Evolutionary conservation across 2,329 filamentous ascomycete species (phyloP).

Genomic region (Dactylellina parvicollis): DNA sequence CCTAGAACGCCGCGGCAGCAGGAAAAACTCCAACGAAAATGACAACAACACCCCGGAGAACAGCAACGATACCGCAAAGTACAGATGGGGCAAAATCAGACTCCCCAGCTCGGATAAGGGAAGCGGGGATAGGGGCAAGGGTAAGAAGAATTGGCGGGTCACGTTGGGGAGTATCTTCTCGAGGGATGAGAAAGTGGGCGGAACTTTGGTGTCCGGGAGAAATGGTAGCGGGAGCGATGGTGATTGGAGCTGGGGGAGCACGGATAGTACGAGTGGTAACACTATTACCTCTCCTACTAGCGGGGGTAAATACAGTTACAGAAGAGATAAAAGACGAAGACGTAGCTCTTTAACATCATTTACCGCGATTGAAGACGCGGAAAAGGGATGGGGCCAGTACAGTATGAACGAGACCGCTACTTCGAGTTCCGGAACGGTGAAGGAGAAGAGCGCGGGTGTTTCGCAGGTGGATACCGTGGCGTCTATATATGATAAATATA

Average conservation of each 20-base stretch:
- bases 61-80: neutral
- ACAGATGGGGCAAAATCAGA: constrained; percentile 4
- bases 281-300: neutral
- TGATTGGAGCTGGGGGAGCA: neutral
- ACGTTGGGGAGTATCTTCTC: neutral
- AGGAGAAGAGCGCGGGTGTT: neutral
- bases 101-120: neutral
- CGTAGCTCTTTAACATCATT: constrained; percentile 4
- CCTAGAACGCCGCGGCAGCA: neutral
- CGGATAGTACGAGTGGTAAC: neutral
- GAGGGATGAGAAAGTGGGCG: neutral
- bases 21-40: constrained; percentile 5
- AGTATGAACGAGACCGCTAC: neutral
- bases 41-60: neutral
- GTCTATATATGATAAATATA: neutral
- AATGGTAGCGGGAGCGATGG: neutral
- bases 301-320: neutral
- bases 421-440: neutral
- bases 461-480: neutral
- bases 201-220: neutral
- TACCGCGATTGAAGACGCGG: constrained; percentile 1
- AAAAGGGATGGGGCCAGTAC: neutral
- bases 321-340: neutral
- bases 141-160: neutral
- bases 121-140: neutral